phyloP scores from a whole-genome alignment of 2,329 filamentous ascomycete species.

The Shiraia sp. region DNA sequence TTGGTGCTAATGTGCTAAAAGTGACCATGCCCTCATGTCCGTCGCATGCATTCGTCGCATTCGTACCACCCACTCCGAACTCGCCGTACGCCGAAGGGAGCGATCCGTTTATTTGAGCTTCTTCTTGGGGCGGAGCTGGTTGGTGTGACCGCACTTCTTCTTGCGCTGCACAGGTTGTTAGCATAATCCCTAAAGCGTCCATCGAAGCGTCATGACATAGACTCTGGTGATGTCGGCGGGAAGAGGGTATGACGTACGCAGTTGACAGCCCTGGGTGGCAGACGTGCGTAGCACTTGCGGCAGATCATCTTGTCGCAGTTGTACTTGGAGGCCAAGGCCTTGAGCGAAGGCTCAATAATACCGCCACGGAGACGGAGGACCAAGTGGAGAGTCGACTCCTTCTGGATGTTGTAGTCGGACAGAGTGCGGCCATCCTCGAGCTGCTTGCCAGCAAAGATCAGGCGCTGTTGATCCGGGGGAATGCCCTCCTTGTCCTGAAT shows the following conservation, averaged over 20 bases:
- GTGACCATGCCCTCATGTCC: conserved; percentile 31
- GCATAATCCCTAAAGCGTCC: conserved; percentile 1
- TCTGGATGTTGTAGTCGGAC: conserved; percentile 99
- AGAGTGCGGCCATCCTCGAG: conserved; percentile 97
- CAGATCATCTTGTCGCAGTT: conserved; percentile 99
- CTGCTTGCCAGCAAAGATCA: conserved; percentile 99
- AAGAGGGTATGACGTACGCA: conserved; percentile 57
- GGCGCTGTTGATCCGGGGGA: conserved; percentile 94
- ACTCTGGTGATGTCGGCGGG: background rate
- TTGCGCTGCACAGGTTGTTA: conserved; percentile 56
- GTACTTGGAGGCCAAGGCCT: conserved; percentile 98
- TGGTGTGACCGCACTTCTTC: conserved; percentile 99
- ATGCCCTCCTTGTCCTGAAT: conserved; percentile 99
- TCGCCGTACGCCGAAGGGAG: conserved; percentile 41
- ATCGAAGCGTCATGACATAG: background rate
- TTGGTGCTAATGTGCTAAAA: conserved; percentile 29
- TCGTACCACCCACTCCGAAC: conserved; percentile 33
- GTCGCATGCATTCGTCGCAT: conserved; percentile 38
- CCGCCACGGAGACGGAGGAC: conserved; percentile 98
- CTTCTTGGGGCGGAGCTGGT: conserved; percentile 99
- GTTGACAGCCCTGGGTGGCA: conserved; percentile 98
- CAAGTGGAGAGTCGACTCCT: conserved; percentile 98
- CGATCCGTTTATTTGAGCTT: conserved; percentile 84
- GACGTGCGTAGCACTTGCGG: conserved; percentile 99
- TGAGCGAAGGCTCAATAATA: conserved; percentile 96